Base-by-base conservation (phyloP, 208 protist genomes). In the Leishmania braziliensis region DNA sequence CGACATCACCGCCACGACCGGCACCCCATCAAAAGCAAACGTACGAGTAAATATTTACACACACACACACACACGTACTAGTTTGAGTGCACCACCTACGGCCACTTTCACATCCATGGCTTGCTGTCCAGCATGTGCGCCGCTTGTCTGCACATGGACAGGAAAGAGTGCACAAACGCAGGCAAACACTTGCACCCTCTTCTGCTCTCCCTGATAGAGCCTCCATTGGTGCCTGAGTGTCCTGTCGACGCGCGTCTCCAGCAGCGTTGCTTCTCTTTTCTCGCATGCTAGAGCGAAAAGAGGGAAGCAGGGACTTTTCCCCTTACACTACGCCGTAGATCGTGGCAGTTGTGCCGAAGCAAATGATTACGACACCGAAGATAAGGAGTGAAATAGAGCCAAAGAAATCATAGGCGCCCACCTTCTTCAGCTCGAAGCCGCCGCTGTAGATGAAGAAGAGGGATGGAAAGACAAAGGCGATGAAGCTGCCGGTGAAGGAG, bases 371-470 rank as follows among this genome's bases (percentile, higher is more conserved):
- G 14, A 95, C 81, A n/a, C 90, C 90, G 51, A 72, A 68, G 5
- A 93, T 0, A 18, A 95, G 84, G 14, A 95, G 78, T 1, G 86
- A 0, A 16, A 88, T 79, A 8, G 88, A 81, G 20, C 86, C 83
- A 54, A 83, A 82, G 80, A 80, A 93, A 70, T 92, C 62, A 53
- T 83, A 88, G 18, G 63, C 48, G 66, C 89, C 87, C n/a, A 89
- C 86, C n/a, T 79, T 79, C 53, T 78, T 58, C 51, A 84, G 18
- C 14, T 79, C 84, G 75, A 91, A 92, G 63, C 69, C 82, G 18
- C 90, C 89, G n/a, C 81, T 72, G 82, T 94, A 92, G 65, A 95
- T 93, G 69, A 87, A 94, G 84, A 97, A 95, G 65, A 93, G 70
- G 5, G 92, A 60, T 0, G 93, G 92, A n/a, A 95, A 93, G 60